Evolutionary conservation across 1,284 basidiomycete species (phyloP), one percentile per base, ranked within the genome.

Genomic region (Polyporus tsugae): DNA sequence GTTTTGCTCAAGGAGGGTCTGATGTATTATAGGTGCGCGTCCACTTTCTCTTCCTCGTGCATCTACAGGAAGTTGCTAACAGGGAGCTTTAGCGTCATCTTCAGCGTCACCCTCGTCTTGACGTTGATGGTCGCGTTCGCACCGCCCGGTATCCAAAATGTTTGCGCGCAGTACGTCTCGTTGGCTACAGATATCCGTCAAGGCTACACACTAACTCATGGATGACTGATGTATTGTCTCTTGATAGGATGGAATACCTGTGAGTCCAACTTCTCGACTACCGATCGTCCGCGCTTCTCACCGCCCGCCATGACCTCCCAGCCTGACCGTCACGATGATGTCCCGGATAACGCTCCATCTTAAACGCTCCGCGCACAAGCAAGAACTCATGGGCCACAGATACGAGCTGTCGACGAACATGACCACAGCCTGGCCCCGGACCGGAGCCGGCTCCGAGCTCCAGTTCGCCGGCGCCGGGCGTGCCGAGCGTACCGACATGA

Each of bases 1-100:
- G 78, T 82, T 19, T 75, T 89, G 25, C 78, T 89, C n/a, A 81
- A 84, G 75, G 87, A 89, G 72, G 88, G 87, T 2, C 63, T 88
- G 22, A 68, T 87, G 9, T 89, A 89, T 72, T 89, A 87, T 73
- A 83, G 82, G 87, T 86, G 62, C 22, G 22, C 33, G 77, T 69
- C 11, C 19, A 22, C 5, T 19, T 5, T 6, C 22, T 1, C n/a
- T 13, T 29, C n/a, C 10, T 42, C 15, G 0, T 7, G 38, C 29
- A 36, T 38, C 22, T 15, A 17, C 29, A 15, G 38, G 39, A 6
- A 2, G 38, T 9, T 2, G n/a, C 22, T 33, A 11, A 53, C 57
- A 29, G 22, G 7, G 15, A 2, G 38, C 22, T 65, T 6, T 66
- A 89, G 87, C 62, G 84, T 84, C 11, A 89, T 89, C 55, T 85